Conservation (phyloP, 2,329 filamentous ascomycete genomes). For the Talaromyces sp. region DNA sequence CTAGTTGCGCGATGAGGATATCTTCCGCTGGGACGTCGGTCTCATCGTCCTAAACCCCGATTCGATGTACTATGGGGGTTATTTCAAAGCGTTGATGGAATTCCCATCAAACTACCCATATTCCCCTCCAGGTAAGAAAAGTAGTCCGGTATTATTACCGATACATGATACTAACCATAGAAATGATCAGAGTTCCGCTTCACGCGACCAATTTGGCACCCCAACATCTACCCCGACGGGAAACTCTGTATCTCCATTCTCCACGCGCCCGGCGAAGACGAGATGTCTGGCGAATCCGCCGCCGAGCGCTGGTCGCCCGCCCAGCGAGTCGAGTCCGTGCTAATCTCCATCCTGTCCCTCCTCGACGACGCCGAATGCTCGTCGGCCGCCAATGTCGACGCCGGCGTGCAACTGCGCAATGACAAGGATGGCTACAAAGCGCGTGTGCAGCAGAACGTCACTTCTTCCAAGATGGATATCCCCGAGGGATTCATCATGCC, state of each 20-base stretch:
- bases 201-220: conserved; percentile 72
- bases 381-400: conserved; percentile 92
- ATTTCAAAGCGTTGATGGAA: conserved; percentile 82
- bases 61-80: conserved; percentile 86
- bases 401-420: conserved; percentile 77
- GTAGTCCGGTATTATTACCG: background rate
- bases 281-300: conserved; percentile 83
- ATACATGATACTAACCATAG: background rate
- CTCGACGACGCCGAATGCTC: conserved; percentile 91
- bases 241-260: conserved; percentile 95
- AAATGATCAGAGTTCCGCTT: conserved; percentile 73
- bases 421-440: conserved; percentile 62
- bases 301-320: conserved; percentile 91
- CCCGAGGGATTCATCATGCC: conserved; percentile 79
- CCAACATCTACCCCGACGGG: conserved; percentile 88
- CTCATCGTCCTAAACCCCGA: conserved; percentile 91
- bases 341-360: conserved; percentile 85
- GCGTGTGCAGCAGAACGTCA: conserved; percentile 63
- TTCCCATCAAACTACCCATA: conserved; percentile 89
- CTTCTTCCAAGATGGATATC: conserved; percentile 70
- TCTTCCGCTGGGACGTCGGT: conserved; percentile 81
- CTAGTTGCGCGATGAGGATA: conserved; percentile 71
- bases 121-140: conserved; percentile 59
- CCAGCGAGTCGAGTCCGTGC: conserved; percentile 88
- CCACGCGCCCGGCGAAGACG: conserved; percentile 84